A percentile compares a stretch with the other conserved stretches of the same genome.
Evolutionary conservation across 2,329 filamentous ascomycete species (phyloP).

Genomic region (Aureobasidium sp.): DNA sequence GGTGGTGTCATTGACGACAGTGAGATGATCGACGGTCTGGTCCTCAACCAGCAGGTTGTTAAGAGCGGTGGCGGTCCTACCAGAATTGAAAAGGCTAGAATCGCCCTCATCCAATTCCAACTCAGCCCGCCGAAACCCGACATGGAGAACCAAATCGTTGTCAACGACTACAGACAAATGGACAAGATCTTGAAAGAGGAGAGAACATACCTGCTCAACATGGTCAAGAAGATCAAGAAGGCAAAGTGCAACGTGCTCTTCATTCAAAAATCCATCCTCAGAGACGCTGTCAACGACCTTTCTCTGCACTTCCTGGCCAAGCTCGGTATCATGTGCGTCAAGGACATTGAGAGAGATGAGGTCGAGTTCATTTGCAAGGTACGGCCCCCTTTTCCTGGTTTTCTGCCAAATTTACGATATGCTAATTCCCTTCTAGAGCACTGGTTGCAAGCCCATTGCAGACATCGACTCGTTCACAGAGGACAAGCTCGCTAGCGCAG

Average conservation of each 20-base stretch:
- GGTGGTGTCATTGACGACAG: constrained; percentile 98
- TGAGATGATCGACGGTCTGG: constrained; percentile 90
- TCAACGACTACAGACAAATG: constrained; percentile 99
- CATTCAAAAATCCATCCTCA: constrained; percentile 96
- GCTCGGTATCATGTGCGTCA: constrained; percentile 89
- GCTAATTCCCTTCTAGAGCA: constrained; percentile 47
- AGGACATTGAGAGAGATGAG: constrained; percentile 97
- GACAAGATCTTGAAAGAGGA: constrained; percentile 99
- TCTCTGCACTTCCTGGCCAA: constrained; percentile 96
- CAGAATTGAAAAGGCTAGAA: constrained; percentile 94
- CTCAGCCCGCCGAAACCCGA: constrained; percentile 92
- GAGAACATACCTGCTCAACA: constrained; percentile 92
- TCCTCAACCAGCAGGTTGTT: constrained; percentile 84
- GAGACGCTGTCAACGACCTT: constrained; percentile 95
- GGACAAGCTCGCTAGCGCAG: constrained; percentile 91
- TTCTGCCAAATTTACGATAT: neutral
- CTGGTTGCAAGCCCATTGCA: constrained; percentile 96
- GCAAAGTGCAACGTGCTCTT: constrained; percentile 98
- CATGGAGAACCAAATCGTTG: constrained; percentile 99
- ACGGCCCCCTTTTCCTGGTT: neutral
- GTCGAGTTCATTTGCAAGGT: constrained; percentile 97
- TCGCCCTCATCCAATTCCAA: constrained; percentile 97
- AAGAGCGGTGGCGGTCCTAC: constrained; percentile 88
- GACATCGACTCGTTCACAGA: constrained; percentile 98
- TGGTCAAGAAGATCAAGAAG: constrained; percentile 99